Percentiles rank a stretch among this genome's conserved stretches.
Conservation (phyloP, 2,329 filamentous ascomycete genomes). For the Sporothrix luriei region DNA sequence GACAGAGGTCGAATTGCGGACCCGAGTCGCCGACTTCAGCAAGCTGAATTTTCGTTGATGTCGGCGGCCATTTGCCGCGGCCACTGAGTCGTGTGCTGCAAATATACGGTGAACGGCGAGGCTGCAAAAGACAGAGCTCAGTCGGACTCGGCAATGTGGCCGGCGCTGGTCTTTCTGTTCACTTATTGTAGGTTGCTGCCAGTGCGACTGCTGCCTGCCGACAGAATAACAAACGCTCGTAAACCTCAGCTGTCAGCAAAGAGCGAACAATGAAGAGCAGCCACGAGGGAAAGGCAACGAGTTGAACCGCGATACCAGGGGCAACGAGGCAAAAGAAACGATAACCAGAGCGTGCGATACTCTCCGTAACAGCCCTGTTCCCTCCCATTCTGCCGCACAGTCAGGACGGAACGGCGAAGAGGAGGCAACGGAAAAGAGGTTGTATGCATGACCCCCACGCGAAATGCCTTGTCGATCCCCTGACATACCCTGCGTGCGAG, state of each 20-base stretch:
- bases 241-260: background rate
- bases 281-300: background rate
- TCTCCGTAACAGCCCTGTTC: no score
- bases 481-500: background rate
- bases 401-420: background rate
- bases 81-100: background rate
- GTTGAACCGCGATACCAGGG: background rate
- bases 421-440: background rate
- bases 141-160: background rate
- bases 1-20: background rate
- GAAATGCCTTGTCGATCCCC: constrained; percentile 24
- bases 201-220: background rate
- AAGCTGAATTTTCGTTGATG: background rate
- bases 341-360: background rate
- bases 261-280: background rate
- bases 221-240: background rate
- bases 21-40: background rate
- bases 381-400: no score
- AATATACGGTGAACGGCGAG: background rate
- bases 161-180: background rate
- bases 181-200: background rate
- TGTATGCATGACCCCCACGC: constrained; percentile 28
- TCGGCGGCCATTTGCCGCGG: background rate
- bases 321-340: background rate
- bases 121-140: background rate